Evolutionary conservation across 345 rosid genomes (phyloP).

Genomic region (Syzygium jambos): DNA sequence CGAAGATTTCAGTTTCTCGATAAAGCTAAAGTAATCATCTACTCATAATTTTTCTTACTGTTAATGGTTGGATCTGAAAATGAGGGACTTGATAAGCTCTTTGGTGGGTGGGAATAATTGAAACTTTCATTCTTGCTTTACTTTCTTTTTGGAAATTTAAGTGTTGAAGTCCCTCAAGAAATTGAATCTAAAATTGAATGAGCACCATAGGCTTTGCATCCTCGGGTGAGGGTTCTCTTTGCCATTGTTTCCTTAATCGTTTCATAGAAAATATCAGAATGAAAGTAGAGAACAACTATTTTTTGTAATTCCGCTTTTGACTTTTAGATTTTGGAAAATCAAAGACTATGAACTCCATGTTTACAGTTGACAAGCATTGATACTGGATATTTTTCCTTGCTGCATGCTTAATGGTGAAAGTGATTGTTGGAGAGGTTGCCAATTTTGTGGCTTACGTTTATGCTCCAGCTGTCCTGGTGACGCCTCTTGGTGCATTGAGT

Average conservation of each 20-base stretch:
- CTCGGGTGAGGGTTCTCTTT: neutral
- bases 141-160: neutral
- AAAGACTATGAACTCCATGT: neutral
- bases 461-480: slow-evolving; percentile 92
- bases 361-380: neutral
- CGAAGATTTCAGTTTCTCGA: neutral
- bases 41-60: neutral
- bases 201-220: neutral
- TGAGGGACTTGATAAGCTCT: neutral
- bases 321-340: neutral
- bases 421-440: slow-evolving; percentile 86
- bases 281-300: neutral
- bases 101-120: neutral
- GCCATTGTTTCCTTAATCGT: neutral
- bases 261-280: neutral
- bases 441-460: slow-evolving; percentile 90
- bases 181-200: neutral
- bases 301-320: neutral
- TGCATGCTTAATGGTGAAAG: slow-evolving; percentile 13
- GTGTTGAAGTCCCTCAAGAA: neutral
- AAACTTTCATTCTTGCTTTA: neutral
- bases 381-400: neutral
- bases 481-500: slow-evolving; percentile 89
- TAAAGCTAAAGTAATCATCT: neutral
- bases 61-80: neutral